Base-by-base conservation (phyloP, 2,329 filamentous ascomycete species). In the Claviceps africana region DNA sequence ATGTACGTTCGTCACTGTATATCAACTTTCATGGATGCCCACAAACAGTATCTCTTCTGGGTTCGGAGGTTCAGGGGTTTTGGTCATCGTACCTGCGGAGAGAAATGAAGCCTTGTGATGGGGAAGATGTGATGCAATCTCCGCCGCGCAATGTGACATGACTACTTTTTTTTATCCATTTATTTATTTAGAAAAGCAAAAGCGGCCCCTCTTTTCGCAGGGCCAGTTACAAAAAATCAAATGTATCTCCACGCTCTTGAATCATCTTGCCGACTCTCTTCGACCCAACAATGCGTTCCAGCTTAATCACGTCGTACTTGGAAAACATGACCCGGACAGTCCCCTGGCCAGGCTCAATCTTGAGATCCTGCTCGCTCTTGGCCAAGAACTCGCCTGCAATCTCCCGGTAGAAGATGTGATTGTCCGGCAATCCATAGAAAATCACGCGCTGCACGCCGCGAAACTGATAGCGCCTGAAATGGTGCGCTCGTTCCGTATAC, bases 401-500 rank as follows among this genome's bases (percentile, higher is more conserved):
- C 70, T 94, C 88, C 40, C 76, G 75, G 65, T 91, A 94, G 60
- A 93, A 91, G 21, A 78, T 65, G 28, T 86, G 85, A 64, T 96
- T 95, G 60, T 97, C 91, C 0, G 93, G 93, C 33, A 96, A 67
- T 1, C 83, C 86, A 65, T 97, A 97, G 74, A 95, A 85, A 50
- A 96, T 77, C n/a, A 97, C 79, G 42, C 83, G 77, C 65, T 83
- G 83, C 15, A 93, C 88, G 22, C 93, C 93, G 37, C 81, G 78
- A 51, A 98, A 76, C 58, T 80, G 78, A 63, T 93, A 89, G n/a
- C 93, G 78, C 48, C 88, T 82, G 74, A 97, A 97, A 68, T 98
- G 93, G 68, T 98, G 93, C n/a, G 90, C 87, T 54, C 93, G 83
- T 66, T 95, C 91, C 2, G 90, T 94, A 70, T 97, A 98, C 17